These are phyloP conservation scores for Colletotrichum siamense DNA, from an alignment of 2,329 filamentous ascomycete species.

Conservation along the genomic window DNA sequence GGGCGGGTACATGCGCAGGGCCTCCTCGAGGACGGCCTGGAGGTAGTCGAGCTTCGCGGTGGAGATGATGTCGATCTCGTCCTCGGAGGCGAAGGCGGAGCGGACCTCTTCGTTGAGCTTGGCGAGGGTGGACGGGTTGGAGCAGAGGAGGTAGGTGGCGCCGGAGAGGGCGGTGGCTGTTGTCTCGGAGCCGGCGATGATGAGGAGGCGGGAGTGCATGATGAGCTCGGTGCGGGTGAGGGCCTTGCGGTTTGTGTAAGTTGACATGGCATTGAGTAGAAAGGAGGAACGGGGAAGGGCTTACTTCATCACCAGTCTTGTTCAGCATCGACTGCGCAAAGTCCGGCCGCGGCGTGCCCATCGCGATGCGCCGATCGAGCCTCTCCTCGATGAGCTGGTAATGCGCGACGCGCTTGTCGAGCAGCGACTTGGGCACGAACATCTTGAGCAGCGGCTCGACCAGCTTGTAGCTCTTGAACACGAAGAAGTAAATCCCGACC, in stretches of 20 bases:
- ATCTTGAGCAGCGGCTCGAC: neutral
- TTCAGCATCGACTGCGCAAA: conserved; percentile 23
- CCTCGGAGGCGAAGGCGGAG: conserved; percentile 32
- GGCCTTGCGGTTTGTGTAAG: conserved; percentile 1
- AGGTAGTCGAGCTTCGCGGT: conserved; percentile 41
- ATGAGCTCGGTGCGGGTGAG: conserved; percentile 21
- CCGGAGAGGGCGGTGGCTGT: conserved; percentile 36
- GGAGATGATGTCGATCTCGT: conserved; percentile 39
- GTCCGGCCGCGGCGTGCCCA: conserved; percentile 19
- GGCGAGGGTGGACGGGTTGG: conserved; percentile 32
- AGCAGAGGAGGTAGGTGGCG: conserved; percentile 31
- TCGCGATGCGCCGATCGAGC: conserved; percentile 14
- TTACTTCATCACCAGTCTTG: conserved; percentile 19
- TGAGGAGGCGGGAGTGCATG: conserved; percentile 21
- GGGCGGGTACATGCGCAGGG: conserved; percentile 45
- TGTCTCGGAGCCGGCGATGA: conserved; percentile 42
- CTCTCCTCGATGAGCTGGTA: neutral
- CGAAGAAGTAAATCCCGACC: neutral
- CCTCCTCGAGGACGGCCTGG: conserved; percentile 46
- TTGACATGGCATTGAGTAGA: neutral
- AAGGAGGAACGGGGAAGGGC: no score
- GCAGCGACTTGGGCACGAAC: neutral
- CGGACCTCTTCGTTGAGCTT: conserved; percentile 43
- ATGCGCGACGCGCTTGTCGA: neutral
- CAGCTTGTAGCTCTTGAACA: neutral